Evolutionary conservation across 352 stramenopile genomes (phyloP), one percentile per base, ranked within the genome.

Genomic region (Peronospora belbahrii): DNA sequence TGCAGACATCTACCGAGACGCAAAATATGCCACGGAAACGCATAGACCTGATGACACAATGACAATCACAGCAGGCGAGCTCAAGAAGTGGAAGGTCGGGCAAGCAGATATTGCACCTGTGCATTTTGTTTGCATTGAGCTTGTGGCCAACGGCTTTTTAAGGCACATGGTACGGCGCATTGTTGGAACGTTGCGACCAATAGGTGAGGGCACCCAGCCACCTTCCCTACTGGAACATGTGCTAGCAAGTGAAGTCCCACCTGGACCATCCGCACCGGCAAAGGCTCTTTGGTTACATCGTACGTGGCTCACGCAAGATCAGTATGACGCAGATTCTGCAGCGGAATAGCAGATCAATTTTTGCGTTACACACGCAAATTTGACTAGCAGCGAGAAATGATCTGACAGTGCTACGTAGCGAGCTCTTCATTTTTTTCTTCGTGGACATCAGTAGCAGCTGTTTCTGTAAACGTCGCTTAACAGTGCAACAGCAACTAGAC

Each of bases 151-250:
- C 34, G 82, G 82, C 3, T 94, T 94, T 45, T 52, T 94, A n/a
- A 59, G 82, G 9, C 82, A 94, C 60, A 94, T 94, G 82, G 77
- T 94, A 51, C 77, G 82, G 7, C 77, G 82, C 4, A 94, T 94
- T 52, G 67, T 94, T 9, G 82, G 82, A 33, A 94, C 77, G 5
- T 40, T 86, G 30, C 74, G 82, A 6, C 76, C 68, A 3, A 89
- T 94, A 52, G 79, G 64, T n/a, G 79, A 91, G 66, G 79, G 82
- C 7, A 70, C 66, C 2, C 66, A 74, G 19, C 62, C 71, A 2
- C 59, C 71, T 2, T 67, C 24, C 10, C 65, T 59, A 41, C 84
- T 91, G 65, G 63, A 83, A 38, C 56, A 85, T n/a, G 74, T 94
- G 15, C 56, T 94, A 0, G 41, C 70, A 34, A 75, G 77, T 32